Conservation (phyloP, 2,329 filamentous ascomycete species). For the Alternaria novae-zelandiae region DNA sequence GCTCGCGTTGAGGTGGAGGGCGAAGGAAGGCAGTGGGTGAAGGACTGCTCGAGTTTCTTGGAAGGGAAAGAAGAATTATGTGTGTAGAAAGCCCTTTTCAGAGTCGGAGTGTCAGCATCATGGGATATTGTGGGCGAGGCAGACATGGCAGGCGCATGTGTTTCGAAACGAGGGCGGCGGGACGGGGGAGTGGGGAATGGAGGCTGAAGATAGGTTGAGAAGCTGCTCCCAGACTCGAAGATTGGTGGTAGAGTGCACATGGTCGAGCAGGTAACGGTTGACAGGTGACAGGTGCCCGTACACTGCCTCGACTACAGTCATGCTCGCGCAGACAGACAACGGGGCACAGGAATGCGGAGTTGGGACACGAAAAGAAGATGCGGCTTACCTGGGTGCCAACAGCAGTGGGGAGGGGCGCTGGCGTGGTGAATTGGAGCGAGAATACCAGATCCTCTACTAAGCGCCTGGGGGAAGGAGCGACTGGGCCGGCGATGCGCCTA, state of each 20-base stretch:
- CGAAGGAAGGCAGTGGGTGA: conserved; percentile 14
- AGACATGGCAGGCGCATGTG: conserved; percentile 29
- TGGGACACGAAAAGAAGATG: conserved; percentile 23
- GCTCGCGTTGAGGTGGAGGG: conserved; percentile 9
- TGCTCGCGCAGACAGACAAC: conserved; percentile 3
- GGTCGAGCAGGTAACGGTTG: conserved; percentile 13
- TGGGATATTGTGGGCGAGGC: conserved; percentile 30
- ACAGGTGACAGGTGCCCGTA: conserved; percentile 12
- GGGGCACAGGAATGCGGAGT: conserved; percentile 11
- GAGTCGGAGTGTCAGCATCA: conserved; percentile 44
- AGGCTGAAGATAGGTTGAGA: conserved; percentile 4
- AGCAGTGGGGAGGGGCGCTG: conserved; percentile 20
- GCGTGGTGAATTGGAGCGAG: conserved; percentile 45
- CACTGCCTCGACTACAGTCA: conserved; percentile 11
- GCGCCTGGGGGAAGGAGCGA: conserved; percentile 50
- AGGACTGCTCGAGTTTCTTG: conserved; percentile 34
- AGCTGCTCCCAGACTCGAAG: conserved; percentile 4
- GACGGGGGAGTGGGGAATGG: conserved; percentile 7
- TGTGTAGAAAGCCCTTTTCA: conserved; percentile 45
- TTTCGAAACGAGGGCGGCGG: conserved; percentile 11
- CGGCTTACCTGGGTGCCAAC: conserved; percentile 45
- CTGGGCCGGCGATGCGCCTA: conserved; percentile 45
- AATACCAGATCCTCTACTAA: conserved; percentile 53
- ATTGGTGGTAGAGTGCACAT: conserved; percentile 14
- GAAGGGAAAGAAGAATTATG: conserved; percentile 44